Evolutionary conservation across 208 protist species (phyloP), one percentile per base, ranked within the genome.

Genomic region (Trichomonas vaginalis): DNA sequence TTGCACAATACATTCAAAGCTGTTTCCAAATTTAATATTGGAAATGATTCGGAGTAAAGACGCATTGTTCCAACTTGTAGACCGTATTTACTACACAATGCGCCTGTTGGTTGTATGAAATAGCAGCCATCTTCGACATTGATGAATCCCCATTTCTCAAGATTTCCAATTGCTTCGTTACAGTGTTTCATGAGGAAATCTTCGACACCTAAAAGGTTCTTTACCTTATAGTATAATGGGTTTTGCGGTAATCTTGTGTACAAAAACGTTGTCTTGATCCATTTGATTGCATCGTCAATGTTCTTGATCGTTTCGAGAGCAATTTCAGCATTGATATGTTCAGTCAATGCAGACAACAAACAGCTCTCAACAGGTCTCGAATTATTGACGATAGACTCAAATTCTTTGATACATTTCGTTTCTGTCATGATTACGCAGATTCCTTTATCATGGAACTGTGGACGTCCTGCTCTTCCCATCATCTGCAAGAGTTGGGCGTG

Each of bases 261-360:
- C 0, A 96, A 23, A 49, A 45, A 96, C 32, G 95, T 96, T 9
- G 61, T 51, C n/a, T 27, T 96, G 35, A 96, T 27, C 95, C 95
- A 96, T 88, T 27, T 47, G 0, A 88, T 15, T 39, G 47, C 95
- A 87, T 96, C 61, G 35, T 6, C 0, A 10, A 49, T 9, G 32
- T 96, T 45, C 27, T 49, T 79, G 45, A 96, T 61, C 10, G 70
- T n/a, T 47, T 46, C 79, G 35, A 96, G 42, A 51, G 46, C 95
- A 96, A 96, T 96, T 92, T 97, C 96, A 42, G 96, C 96, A 82
- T 97, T 97, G 9, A 97, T 39, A 86, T 97, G 96, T 37, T 96
- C 96, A 37, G 96, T 40, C 0, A 96, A 32, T 15, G 51, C 27
- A 35, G 49, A 45, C 9, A 82, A 14, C 27, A 96, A 49, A 4